Conservation (phyloP, 306 rosid species). For the Quercus aquifolioides region DNA sequence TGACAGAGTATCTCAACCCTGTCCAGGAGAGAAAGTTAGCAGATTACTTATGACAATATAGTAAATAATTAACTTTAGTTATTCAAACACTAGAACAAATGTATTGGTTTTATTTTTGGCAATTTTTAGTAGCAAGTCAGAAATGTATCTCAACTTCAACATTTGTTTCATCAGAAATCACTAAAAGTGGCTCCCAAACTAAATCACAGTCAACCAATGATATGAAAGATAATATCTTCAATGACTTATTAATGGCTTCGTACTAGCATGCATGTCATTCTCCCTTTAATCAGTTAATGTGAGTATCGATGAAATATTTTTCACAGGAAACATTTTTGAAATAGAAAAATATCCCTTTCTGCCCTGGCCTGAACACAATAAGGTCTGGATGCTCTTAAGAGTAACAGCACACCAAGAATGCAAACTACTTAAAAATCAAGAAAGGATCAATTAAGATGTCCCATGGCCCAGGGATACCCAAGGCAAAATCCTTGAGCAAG, state of each 20-base stretch:
- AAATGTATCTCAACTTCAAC: not conserved
- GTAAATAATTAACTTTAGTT: not conserved
- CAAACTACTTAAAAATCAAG: not conserved
- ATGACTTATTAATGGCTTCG: not conserved
- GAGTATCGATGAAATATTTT: not conserved
- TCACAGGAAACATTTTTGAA: not conserved
- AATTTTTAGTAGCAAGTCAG: conserved; percentile 1
- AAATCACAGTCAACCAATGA: conserved; percentile 3
- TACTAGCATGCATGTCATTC: not conserved
- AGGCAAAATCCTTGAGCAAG: not conserved
- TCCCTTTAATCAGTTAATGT: not conserved
- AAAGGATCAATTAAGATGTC: not conserved
- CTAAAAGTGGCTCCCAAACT: not conserved
- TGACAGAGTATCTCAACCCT: conserved; percentile 91
- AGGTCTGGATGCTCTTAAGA: not conserved
- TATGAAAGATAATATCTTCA: not conserved
- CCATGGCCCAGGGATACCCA: not conserved
- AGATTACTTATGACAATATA: conserved; percentile 3
- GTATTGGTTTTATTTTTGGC: not conserved
- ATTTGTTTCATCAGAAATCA: not conserved
- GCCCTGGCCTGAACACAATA: too few relatives aligned
- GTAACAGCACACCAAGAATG: conserved; percentile 3
- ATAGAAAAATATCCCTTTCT: not conserved
- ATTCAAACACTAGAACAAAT: not conserved
- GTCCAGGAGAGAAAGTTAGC: conserved; percentile 20